Conservation (phyloP, 1,284 basidiomycete genomes). For the Austroboletus olivaceoglutinosus region DNA sequence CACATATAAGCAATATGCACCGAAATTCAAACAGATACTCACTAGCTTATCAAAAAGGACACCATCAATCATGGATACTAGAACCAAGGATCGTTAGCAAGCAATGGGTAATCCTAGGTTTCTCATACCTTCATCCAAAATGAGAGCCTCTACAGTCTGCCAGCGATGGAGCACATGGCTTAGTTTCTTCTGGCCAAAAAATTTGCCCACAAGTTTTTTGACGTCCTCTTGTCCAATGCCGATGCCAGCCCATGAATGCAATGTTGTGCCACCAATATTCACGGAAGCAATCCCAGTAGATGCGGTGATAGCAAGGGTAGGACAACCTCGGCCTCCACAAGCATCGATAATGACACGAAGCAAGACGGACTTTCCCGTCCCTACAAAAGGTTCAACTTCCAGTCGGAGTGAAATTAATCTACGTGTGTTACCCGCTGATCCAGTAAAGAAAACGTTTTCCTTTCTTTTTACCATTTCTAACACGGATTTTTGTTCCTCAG, state of each 20-base stretch:
- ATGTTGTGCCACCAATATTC: slow-evolving; percentile 90
- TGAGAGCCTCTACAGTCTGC: slow-evolving; percentile 75
- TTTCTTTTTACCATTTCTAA: slow-evolving; percentile 48
- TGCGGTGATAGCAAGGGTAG: slow-evolving; percentile 88
- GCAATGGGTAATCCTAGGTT: neutral
- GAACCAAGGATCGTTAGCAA: slow-evolving; percentile 2
- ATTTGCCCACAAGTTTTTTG: slow-evolving; percentile 63
- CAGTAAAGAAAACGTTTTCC: slow-evolving; percentile 78
- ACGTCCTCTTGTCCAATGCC: slow-evolving; percentile 77
- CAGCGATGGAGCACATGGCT: slow-evolving; percentile 69
- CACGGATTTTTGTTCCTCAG: slow-evolving; percentile 53
- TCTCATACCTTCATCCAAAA: slow-evolving; percentile 87
- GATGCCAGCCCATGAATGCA: slow-evolving; percentile 92
- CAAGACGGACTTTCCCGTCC: slow-evolving; percentile 93
- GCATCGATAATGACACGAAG: slow-evolving; percentile 85
- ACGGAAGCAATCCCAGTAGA: slow-evolving; percentile 92
- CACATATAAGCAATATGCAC: slow-evolving; percentile 3
- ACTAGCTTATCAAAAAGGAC: slow-evolving; percentile 86
- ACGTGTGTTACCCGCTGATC: slow-evolving; percentile 63
- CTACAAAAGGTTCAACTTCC: slow-evolving; percentile 41
- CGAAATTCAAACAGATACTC: neutral
- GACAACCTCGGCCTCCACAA: slow-evolving; percentile 51
- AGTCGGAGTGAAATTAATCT: neutral
- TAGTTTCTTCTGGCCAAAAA: slow-evolving; percentile 61
- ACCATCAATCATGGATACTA: slow-evolving; percentile 98